These are phyloP conservation scores for Microbotryum lychnidis-dioicae DNA, from an alignment of 1,284 basidiomycete species.

Conservation along the genomic window DNA sequence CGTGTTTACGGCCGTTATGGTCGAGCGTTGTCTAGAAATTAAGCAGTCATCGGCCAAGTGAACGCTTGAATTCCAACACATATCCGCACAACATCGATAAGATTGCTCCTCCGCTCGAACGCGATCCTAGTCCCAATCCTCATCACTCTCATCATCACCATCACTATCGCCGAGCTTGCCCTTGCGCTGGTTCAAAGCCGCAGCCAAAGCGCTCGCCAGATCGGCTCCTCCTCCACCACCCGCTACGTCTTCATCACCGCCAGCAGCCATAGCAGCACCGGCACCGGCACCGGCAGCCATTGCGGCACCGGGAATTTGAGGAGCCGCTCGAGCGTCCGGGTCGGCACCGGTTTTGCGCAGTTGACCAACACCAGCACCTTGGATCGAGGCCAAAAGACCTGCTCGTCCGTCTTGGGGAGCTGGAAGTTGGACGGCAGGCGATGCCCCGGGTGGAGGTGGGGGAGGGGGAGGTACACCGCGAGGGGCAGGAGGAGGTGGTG, in stretches of 20 bases:
- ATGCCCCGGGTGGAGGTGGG: slow-evolving; percentile 5
- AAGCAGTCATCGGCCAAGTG: too few relatives aligned
- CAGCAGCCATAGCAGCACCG: slow-evolving; percentile 36
- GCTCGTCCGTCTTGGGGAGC: slow-evolving; percentile 40
- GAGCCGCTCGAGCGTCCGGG: slow-evolving; percentile 32
- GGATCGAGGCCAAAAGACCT: slow-evolving; percentile 59
- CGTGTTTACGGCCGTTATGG: too few relatives aligned
- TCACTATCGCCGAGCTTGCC: slow-evolving; percentile 83
- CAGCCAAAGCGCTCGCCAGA: slow-evolving; percentile 58
- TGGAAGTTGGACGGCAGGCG: neutral
- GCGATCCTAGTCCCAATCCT: slow-evolving; percentile 61
- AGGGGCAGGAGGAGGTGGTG: slow-evolving; percentile 10
- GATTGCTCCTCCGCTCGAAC: neutral
- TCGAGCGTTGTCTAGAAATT: too few relatives aligned
- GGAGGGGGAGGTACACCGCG: slow-evolving; percentile 11
- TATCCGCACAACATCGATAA: neutral
- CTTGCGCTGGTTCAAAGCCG: slow-evolving; percentile 65
- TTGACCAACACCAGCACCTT: slow-evolving; percentile 60
- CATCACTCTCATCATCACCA: slow-evolving; percentile 80
- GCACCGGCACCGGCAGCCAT: slow-evolving; percentile 45
- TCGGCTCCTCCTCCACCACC: slow-evolving; percentile 45
- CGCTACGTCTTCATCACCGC: slow-evolving; percentile 34
- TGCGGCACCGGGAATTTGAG: slow-evolving; percentile 39
- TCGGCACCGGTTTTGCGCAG: slow-evolving; percentile 51
- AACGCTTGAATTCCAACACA: neutral